Evolutionary conservation across 1,284 basidiomycete species (phyloP), one percentile per base, ranked within the genome.

Genomic region (Porphyrellus sp.): DNA sequence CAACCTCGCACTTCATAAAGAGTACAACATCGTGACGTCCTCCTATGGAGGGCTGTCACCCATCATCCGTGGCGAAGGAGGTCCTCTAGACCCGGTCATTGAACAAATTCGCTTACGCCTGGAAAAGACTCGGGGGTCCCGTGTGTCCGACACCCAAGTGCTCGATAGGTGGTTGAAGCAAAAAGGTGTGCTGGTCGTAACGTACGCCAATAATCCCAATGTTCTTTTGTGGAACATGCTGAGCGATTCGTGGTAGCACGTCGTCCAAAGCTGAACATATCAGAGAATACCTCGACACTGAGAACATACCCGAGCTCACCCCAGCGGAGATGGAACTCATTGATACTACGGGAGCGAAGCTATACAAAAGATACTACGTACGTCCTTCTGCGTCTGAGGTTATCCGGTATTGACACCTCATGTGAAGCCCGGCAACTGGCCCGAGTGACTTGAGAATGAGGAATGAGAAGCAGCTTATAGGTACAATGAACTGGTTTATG

Each of bases 211-310:
- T 41, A 3, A 5, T 44, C 41, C 24, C 40, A 27, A 9, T 21
- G 33, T 25, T 52, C 51, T 31, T 16, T 9, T 21, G 21, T 28
- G 49, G 42, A n/a, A 12, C 5, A 20, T 41, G 11, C 49, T 59
- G 37, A 55, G 46, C 46, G 21, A 44, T 46, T 18, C 37, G 15
- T 43, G 47, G 15, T 45, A 89, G 86, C 40, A 88, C 91, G 3
- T 83, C 83, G n/a, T 77, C 80, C 18, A 91, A 92, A 68, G 74
- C 71, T 21, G 77, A 77, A 37, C 79, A 88, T 28, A 77, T 93
- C 60, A 74, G 76, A 62, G 86, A 91, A 68, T 85, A 86, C 60
- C 64, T 89, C 21, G 77, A 77, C 28, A 74, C 81, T 6, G 72
- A 75, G 39, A 70, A 74, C 38, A 60, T 86, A 5, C 80, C 82